Percentiles rank a stretch among this genome's conserved stretches.
Evolutionary conservation across 306 rosid species (phyloP).

Genomic region (Begonia loranthoides): DNA sequence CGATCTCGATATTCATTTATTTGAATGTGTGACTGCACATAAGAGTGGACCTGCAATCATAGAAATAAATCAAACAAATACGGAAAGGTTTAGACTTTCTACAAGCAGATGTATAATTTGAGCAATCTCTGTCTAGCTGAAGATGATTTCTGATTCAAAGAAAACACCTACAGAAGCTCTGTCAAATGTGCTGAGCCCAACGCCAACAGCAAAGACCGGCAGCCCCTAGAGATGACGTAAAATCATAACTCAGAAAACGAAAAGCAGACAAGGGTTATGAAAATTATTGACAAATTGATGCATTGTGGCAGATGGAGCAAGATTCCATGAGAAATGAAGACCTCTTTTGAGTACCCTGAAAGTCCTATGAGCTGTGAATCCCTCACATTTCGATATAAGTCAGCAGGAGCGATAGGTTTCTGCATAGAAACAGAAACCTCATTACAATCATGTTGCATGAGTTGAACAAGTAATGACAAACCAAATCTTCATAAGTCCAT

Average conservation of each 20-base stretch:
- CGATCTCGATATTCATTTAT: conserved; percentile 89
- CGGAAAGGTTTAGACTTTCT: background rate
- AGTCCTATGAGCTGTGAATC: conserved; percentile 88
- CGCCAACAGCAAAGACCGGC: conserved; percentile 82
- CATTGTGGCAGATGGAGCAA: too few species aligned
- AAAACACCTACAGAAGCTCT: conserved; percentile 78
- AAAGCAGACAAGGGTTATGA: too few species aligned
- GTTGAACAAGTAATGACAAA: too few species aligned
- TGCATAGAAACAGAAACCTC: conserved; percentile 18
- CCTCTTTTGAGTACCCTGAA: conserved; percentile 96
- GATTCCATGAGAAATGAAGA: background rate
- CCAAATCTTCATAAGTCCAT: too few species aligned
- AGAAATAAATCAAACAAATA: conserved; percentile 3
- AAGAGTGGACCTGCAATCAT: conserved; percentile 60
- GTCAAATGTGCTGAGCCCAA: conserved; percentile 80
- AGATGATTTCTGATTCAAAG: conserved; percentile 4
- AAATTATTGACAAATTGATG: too few species aligned
- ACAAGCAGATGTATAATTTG: background rate
- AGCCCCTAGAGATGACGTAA: conserved; percentile 46
- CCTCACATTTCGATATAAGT: conserved; percentile 65
- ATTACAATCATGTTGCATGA: too few species aligned
- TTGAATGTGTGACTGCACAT: conserved; percentile 99
- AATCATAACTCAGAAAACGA: background rate
- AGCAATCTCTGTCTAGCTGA: too few species aligned
- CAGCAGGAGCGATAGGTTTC: conserved; percentile 79